Base-by-base conservation (phyloP, 2,329 filamentous ascomycete genomes). In the Aspergillus calidoustus region DNA sequence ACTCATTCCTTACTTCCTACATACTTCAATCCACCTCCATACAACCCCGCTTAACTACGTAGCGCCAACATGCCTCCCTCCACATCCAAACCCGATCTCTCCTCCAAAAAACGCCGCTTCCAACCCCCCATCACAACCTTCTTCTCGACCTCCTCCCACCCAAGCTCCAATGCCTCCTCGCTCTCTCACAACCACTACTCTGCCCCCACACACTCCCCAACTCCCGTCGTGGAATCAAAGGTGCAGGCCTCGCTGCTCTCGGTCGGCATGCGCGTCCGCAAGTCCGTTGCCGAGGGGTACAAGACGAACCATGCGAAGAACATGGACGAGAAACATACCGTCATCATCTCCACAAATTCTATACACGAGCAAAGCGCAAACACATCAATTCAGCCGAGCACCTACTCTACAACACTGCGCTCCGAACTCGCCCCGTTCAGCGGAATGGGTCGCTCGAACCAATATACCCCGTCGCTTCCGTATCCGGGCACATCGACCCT, bases 181-280 rank as follows among this genome's bases (percentile, higher is more conserved):
- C 66, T 73, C 13, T 80, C 76, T 7, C 74, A 76, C 65, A 74
- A 72, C 66, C 79, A 79, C 68, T 80, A 79, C 67, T 71, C 79
- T 51, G 69, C 77, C 30, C 62, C 73, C 51, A 80, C 78, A 31
- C 68, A 69, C 68, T 78, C 74, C 59, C 75, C 68, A 9, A 77
- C 81, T 17, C 86, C 87, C 3, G 69, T 75, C 4, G 81, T 93
- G 15, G 88, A 91, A 1, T 77, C 83, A 25, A 82, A 82, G 7
- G 83, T 96, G 34, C 92, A 97, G 77, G 85, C 93, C 41, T 91
- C 91, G 64, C 88, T 98, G n/a, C 83, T 97, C 47, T 91, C 86
- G 70, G 94, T 98, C 66, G 94, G 94, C 71, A 97, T 97, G 93
- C 89, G 94, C 25, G 86, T 98, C 54, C 90, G 94, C 74, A 98